These are phyloP conservation scores for Pseudoscleropodium purum DNA, from an alignment of 225 moss, liverwort and hornwort genomes.

Conservation along the genomic window DNA sequence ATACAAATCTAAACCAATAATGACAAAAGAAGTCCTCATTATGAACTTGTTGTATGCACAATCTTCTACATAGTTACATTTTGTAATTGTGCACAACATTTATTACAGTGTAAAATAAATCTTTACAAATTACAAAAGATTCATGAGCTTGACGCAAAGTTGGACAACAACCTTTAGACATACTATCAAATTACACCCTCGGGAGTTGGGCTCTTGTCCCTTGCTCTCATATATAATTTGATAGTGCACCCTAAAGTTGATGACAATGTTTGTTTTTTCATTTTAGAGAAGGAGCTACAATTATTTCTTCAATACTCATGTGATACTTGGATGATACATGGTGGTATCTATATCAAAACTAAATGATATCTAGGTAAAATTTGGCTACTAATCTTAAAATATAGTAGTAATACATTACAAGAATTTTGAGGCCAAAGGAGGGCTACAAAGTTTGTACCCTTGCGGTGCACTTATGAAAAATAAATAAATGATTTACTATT, in stretches of 20 bases:
- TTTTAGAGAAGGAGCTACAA: not conserved
- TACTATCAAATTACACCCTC: not conserved
- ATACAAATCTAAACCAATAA: not conserved
- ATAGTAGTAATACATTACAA: no score
- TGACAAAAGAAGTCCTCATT: not conserved
- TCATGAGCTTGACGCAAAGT: fast-evolving
- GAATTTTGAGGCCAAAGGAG: no score
- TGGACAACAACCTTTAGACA: fast-evolving
- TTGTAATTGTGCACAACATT: fast-evolving
- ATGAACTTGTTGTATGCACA: not conserved
- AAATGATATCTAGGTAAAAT: not conserved
- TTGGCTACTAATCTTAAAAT: not conserved
- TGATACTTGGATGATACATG: no score
- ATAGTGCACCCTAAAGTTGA: fast-evolving
- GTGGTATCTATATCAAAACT: not conserved
- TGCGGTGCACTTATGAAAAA: no score
- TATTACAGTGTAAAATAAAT: not conserved
- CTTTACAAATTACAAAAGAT: not conserved
- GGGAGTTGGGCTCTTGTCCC: fast-evolving
- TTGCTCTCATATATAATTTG: fast-evolving
- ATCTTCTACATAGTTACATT: not conserved
- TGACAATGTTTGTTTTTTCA: not conserved
- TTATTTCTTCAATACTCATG: not conserved
- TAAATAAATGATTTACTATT: no score
- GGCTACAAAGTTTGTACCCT: no score